Conservation (phyloP, 768 basidiomycete species). For the Mycena indigotica region DNA sequence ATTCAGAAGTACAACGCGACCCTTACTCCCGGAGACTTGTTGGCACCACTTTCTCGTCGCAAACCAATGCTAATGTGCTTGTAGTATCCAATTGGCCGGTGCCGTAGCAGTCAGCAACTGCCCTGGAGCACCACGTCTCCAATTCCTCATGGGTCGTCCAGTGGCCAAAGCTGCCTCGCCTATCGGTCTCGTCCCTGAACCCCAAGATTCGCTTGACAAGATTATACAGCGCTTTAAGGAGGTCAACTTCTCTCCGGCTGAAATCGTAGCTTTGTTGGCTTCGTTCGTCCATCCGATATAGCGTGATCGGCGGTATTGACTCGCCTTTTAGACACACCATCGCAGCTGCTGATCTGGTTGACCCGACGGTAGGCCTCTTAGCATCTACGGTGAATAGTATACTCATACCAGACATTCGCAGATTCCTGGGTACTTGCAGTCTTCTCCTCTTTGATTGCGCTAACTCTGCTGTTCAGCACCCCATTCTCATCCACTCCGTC, state of each 20-base stretch:
- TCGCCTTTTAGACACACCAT: constrained; percentile 26
- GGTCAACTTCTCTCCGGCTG: not conserved
- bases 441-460: constrained; percentile 19
- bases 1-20: constrained; percentile 23
- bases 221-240: too few species aligned
- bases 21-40: constrained; percentile 36
- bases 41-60: not conserved
- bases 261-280: constrained; percentile 15
- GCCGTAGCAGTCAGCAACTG: constrained; percentile 33
- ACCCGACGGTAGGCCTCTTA: constrained; percentile 27
- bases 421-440: constrained; percentile 5
- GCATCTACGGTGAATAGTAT: too few species aligned
- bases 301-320: constrained; percentile 25
- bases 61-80: not conserved
- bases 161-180: constrained; percentile 9
- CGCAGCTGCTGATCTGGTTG: constrained; percentile 28
- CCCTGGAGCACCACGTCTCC: constrained; percentile 34
- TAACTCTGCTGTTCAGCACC: constrained; percentile 17
- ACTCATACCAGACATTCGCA: too few species aligned
- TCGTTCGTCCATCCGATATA: constrained; percentile 28
- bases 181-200: constrained; percentile 24
- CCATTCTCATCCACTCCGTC: constrained; percentile 26
- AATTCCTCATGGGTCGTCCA: constrained; percentile 33
- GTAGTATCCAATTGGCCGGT: constrained; percentile 33
- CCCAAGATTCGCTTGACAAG: constrained; percentile 11